Evolutionary conservation across 495 filamentous ascomycete species (phyloP), one percentile per base, ranked within the genome.

Genomic region (Aspergillus kassunensis): DNA sequence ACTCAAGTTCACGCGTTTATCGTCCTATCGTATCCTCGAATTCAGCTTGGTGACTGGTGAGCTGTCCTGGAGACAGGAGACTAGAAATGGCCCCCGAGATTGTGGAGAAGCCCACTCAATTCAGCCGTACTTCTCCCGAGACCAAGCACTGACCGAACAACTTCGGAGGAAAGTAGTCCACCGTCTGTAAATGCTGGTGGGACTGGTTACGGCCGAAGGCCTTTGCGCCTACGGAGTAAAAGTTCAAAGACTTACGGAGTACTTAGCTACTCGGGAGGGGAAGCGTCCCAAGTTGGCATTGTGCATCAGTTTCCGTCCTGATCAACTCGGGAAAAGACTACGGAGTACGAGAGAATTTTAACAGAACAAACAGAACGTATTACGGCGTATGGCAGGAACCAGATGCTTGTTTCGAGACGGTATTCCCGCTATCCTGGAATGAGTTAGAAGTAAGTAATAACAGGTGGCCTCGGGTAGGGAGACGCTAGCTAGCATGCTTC

Each of bases 381-480:
- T 33, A 31, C 16, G 6, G 33, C 27, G 42, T 46, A 36, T 40
- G 43, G 31, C 25, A 49, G 20, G 35, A 44, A 40, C 40, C 51
- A 6, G 25, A 33, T 33, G 18, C n/a, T 29, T 13, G 54, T 55
- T 46, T 46, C 30, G 44, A 51, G 51, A 53, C 54, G 25, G 51
- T 53, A 30, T 49, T n/a, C 43, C 31, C 20, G 23, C 59, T 57
- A 59, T 23, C 20, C 56, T 49, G 24, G n/a, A 56, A 48, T 11
- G 2, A 18, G 55, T 53, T 61, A 61, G 59, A 10, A 44, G 42
- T 47, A 44, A 34, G 44, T 39, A 23, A 41, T 42, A 45, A 51
- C 46, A n/a, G 25, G 33, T 55, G 45, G 58, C 2, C 51, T 57
- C 51, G 48, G 55, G 56, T 51, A 49, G 21, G 54, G 41, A 27